Base-by-base conservation (phyloP, 1,139 yeast species). In the Saccharomyces hybrid region DNA sequence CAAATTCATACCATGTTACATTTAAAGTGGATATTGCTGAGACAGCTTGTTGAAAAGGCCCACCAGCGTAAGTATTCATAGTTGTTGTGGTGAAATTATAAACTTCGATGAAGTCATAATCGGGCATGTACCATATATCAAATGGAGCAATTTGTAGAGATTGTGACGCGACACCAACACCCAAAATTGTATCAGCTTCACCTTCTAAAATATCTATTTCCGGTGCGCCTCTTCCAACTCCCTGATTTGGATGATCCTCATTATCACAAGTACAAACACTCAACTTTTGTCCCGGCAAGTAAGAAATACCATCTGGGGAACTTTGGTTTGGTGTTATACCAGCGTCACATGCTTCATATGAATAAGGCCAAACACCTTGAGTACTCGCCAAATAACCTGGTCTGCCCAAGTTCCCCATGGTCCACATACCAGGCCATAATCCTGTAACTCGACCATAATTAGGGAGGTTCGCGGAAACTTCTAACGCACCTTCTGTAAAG, bases 321-420 rank as follows among this genome's bases (percentile, higher is more conserved):
- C 90, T 83, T 72, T 88, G 96, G 67, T 88, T 88, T n/a, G 95
- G 85, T 8, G 96, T 87, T 58, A 88, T 88, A 58, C 96, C 96
- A 5, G 88, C 88, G 75, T 88, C 96, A 73, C 96, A 88, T 19
- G 80, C 71, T 46, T 83, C 81, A 67, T 88, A 88, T n/a, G 89
- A 77, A 65, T 88, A 88, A 2, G 96, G 96, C 96, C 96, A 88
- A 13, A 86, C 84, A 47, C 96, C 96, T 48, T 87, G 93, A 3
- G 95, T 80, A 7, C 88, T 71, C 3, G 91, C 90, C 67, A 82
- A 68, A 68, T 79, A 88, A 11, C 96, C 96, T 0, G 96, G 89
- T 62, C 96, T 78, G 31, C 87, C 96, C 56, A 88, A 74, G 64
- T 88, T 88, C 50, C 96, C 96, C 78, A 88, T 77, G 1, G 93